Evolutionary conservation across 1,139 yeast species (phyloP).

Genomic region (Sugiyamaella grinbergsii): DNA sequence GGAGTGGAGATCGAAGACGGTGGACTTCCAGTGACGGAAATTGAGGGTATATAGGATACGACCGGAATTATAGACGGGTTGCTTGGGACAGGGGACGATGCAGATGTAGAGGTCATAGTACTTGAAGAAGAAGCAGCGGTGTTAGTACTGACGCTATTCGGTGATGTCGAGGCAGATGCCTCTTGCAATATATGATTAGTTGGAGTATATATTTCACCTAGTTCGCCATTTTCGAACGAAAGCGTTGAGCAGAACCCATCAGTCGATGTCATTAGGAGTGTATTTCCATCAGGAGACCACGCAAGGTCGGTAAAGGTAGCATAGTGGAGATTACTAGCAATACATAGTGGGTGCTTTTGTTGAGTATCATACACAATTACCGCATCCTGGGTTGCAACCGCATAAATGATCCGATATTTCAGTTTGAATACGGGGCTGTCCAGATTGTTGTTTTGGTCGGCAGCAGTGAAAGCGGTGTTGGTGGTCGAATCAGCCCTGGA

Average conservation of each 20-base stretch:
- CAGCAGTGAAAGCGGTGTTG: slow-evolving; percentile 13
- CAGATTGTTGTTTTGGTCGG: slow-evolving; percentile 5
- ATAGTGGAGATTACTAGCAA: slow-evolving; percentile 79
- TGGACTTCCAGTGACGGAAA: slow-evolving; percentile 26
- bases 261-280: slow-evolving; percentile 76
- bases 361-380: slow-evolving; percentile 82
- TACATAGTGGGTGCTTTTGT: slow-evolving; percentile 64
- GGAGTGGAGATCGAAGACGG: slow-evolving; percentile 7
- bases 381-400: slow-evolving; percentile 92
- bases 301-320: slow-evolving; percentile 83
- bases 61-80: slow-evolving; percentile 28
- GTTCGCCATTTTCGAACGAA: slow-evolving; percentile 51
- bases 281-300: slow-evolving; percentile 81
- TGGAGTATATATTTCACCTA: slow-evolving; percentile 50
- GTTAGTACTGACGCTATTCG: neutral
- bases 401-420: slow-evolving; percentile 81
- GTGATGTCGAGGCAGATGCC: slow-evolving; percentile 8
- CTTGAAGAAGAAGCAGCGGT: slow-evolving; percentile 5
- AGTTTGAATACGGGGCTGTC: slow-evolving; percentile 50
- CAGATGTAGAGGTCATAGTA: slow-evolving; percentile 18
- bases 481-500: slow-evolving; percentile 21
- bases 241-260: slow-evolving; percentile 90
- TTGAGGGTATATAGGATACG: slow-evolving; percentile 31
- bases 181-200: slow-evolving; percentile 16
- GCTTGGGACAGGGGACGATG: slow-evolving; percentile 19